phyloP scores from a whole-genome alignment of 2,329 filamentous ascomycete genomes.

The Penicillium hordei region DNA sequence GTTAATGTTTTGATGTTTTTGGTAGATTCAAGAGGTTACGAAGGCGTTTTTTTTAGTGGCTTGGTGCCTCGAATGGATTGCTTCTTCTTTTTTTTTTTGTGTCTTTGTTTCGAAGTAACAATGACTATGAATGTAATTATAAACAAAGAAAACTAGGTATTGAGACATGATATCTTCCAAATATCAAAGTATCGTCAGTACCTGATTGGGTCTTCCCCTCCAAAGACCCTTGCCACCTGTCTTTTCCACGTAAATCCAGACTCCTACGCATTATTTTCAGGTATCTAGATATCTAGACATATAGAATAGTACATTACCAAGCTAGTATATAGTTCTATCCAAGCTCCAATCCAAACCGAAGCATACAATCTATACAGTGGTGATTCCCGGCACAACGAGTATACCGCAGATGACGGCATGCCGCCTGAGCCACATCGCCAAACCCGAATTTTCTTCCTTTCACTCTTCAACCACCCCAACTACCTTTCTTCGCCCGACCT shows the following conservation, averaged over 20 bases:
- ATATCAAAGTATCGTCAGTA: background rate
- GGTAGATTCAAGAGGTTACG: constrained; percentile 10
- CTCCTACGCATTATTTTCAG: background rate
- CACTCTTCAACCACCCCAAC: constrained; percentile 21
- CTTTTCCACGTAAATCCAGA: background rate
- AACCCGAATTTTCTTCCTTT: constrained; percentile 31
- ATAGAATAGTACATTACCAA: background rate
- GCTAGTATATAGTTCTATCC: background rate
- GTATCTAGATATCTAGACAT: background rate
- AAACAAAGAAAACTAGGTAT: background rate
- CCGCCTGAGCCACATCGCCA: constrained; percentile 24
- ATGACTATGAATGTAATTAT: background rate
- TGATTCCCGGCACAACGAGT: background rate
- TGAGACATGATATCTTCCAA: background rate
- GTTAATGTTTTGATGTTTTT: too few species aligned
- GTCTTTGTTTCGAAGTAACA: background rate
- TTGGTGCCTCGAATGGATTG: background rate
- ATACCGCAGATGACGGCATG: constrained; percentile 26
- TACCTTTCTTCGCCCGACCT: constrained; percentile 32
- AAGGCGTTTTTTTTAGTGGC: constrained; percentile 16
- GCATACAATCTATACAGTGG: background rate
- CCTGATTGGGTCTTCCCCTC: background rate
- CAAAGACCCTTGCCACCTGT: constrained; percentile 3
- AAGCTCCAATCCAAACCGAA: background rate
- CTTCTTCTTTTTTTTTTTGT: constrained; percentile 9